Evolutionary conservation across 345 rosid genomes (phyloP).

Genomic region (Microcos paniculata): DNA sequence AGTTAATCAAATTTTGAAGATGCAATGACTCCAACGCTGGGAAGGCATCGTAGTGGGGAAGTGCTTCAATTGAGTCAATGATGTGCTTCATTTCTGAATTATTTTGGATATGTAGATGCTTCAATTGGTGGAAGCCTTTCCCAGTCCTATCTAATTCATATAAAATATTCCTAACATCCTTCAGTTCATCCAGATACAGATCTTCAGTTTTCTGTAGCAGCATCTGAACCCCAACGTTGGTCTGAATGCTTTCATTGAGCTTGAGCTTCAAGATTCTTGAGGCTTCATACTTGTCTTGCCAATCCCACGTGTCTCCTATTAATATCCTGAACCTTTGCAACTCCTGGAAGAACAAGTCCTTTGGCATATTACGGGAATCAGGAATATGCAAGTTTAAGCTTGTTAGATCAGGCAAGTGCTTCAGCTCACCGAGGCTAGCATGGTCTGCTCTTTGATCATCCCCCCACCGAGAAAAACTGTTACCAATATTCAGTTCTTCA

Average conservation of each 20-base stretch:
- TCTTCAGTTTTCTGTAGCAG: slow-evolving; percentile 11
- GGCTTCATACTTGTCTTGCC: slow-evolving; percentile 3
- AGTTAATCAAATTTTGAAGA: slow-evolving; percentile 12
- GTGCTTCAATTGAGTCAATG: background rate
- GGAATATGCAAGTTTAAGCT: slow-evolving; percentile 11
- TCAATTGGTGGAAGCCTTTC: slow-evolving; percentile 17
- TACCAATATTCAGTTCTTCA: slow-evolving; percentile 35
- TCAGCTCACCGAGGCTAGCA: slow-evolving; percentile 17
- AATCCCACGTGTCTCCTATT: slow-evolving; percentile 14
- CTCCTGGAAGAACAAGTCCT: background rate
- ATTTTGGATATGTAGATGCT: slow-evolving; percentile 17
- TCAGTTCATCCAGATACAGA: slow-evolving; percentile 17
- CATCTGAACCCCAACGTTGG: background rate
- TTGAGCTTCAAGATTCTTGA: slow-evolving; percentile 18
- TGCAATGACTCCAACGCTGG: slow-evolving; percentile 20
- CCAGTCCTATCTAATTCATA: slow-evolving; percentile 1
- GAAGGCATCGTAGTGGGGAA: background rate
- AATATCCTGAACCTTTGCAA: slow-evolving; percentile 6
- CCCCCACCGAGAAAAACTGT: slow-evolving; percentile 31
- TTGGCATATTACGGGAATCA: background rate
- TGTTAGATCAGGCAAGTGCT: slow-evolving; percentile 8
- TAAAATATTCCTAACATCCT: slow-evolving; percentile 1
- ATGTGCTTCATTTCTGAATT: background rate
- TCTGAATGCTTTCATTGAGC: slow-evolving; percentile 2
- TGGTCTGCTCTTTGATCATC: slow-evolving; percentile 6